Evolutionary conservation across 768 basidiomycete genomes (phyloP).

Genomic region (Fibroporia radiculosa): DNA sequence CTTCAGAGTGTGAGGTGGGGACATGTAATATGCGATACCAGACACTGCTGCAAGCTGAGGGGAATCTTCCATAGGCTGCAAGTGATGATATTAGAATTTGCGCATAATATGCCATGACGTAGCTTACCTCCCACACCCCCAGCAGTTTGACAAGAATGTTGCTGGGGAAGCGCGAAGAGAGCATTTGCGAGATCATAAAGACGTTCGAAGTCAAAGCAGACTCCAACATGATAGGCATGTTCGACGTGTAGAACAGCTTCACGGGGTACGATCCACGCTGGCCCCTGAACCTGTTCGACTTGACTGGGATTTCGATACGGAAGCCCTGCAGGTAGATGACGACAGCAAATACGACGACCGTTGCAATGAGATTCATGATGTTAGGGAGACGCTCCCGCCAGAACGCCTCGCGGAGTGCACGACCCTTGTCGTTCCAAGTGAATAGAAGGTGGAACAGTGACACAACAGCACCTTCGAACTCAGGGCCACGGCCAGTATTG

Average conservation of each 20-base stretch:
- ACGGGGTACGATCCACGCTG: conserved; percentile 93
- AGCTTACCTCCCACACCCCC: conserved; percentile 93
- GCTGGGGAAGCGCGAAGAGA: conserved; percentile 81
- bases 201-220: conserved; percentile 88
- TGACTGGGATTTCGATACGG: conserved; percentile 97
- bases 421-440: conserved; percentile 97
- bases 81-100: background rate
- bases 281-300: conserved; percentile 94
- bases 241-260: conserved; percentile 97
- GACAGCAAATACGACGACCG: conserved; percentile 82
- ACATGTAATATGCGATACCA: conserved; percentile 97
- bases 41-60: conserved; percentile 86
- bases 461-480: conserved; percentile 96
- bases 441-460: conserved; percentile 96
- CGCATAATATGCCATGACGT: background rate
- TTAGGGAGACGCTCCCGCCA: conserved; percentile 96
- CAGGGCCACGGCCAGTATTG: conserved; percentile 96
- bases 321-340: conserved; percentile 99
- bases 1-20: conserved; percentile 89
- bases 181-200: conserved; percentile 96
- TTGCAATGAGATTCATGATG: conserved; percentile 95
- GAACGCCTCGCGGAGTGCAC: conserved; percentile 95
- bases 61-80: conserved; percentile 86
- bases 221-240: conserved; percentile 99
- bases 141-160: conserved; percentile 87